phyloP scores from a whole-genome alignment of 2,329 filamentous ascomycete genomes.

The Nothopassalora personata region DNA sequence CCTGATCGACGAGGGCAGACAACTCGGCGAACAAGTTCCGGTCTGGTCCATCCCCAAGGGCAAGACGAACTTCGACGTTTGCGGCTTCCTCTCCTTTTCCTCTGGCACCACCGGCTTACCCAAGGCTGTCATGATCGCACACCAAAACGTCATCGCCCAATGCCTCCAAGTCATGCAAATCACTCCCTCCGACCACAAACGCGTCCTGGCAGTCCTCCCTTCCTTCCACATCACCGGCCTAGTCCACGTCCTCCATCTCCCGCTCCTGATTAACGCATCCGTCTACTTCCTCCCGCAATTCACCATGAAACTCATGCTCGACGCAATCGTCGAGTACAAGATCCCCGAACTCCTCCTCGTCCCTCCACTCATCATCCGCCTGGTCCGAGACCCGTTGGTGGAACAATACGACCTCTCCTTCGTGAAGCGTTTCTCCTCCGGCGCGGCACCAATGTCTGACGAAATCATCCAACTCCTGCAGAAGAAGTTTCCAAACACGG shows the following conservation, averaged over 20 bases:
- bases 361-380: conserved; percentile 56
- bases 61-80: conserved; percentile 53
- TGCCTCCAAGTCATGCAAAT: conserved; percentile 55
- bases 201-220: conserved; percentile 54
- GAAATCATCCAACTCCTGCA: conserved; percentile 55
- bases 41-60: conserved; percentile 48
- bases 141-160: conserved; percentile 55
- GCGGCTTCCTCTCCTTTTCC: conserved; percentile 49
- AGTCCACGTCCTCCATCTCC: conserved; percentile 58
- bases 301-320: conserved; percentile 55
- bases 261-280: conserved; percentile 59
- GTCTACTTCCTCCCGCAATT: conserved; percentile 61
- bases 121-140: conserved; percentile 50
- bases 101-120: conserved; percentile 48
- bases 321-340: conserved; percentile 48
- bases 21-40: conserved; percentile 40
- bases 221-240: conserved; percentile 61
- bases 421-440: conserved; percentile 53
- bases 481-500: conserved; percentile 53
- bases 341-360: conserved; percentile 55
- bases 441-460: conserved; percentile 54
- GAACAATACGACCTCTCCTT: conserved; percentile 53
- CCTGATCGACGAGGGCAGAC: conserved; percentile 40
- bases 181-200: conserved; percentile 45
- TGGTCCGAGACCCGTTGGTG: conserved; percentile 53